Evolutionary conservation across 768 basidiomycete species (phyloP).

Genomic region (Tulasnella sp.): DNA sequence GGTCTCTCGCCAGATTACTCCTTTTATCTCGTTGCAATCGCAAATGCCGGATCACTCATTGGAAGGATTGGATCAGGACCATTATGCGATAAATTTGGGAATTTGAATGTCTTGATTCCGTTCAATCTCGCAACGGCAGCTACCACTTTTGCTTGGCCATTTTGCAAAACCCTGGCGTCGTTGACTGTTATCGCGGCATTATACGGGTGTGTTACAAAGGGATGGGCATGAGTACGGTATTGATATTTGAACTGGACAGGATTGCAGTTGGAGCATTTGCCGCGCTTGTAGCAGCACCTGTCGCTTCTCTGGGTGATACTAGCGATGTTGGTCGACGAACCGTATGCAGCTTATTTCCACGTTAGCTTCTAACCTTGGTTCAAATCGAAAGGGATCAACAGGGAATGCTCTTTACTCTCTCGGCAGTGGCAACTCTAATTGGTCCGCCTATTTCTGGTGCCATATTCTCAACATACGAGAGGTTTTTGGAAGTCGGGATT

Average conservation of each 20-base stretch:
- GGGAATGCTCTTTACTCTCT: slow-evolving; percentile 16
- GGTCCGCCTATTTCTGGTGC: slow-evolving; percentile 17
- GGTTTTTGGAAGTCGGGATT: slow-evolving; percentile 10
- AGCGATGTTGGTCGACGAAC: slow-evolving; percentile 16
- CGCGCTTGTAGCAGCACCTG: slow-evolving; percentile 15
- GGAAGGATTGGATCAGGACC: slow-evolving; percentile 24
- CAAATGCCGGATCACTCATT: slow-evolving; percentile 22
- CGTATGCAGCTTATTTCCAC: background rate
- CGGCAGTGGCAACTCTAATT: slow-evolving; percentile 12
- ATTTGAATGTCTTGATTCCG: slow-evolving; percentile 56
- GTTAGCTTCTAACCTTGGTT: background rate
- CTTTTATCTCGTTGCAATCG: slow-evolving; percentile 22
- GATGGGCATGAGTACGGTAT: background rate
- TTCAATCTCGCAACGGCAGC: slow-evolving; percentile 43
- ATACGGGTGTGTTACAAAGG: slow-evolving; percentile 37
- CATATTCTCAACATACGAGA: background rate
- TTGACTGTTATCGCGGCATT: slow-evolving; percentile 43
- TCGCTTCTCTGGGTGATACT: slow-evolving; percentile 14
- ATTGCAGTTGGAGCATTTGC: slow-evolving; percentile 47
- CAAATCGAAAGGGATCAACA: background rate
- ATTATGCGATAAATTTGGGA: slow-evolving; percentile 31
- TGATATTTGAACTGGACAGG: slow-evolving; percentile 25
- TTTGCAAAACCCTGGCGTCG: slow-evolving; percentile 32
- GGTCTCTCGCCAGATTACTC: slow-evolving; percentile 13
- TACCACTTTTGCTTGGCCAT: slow-evolving; percentile 62